Conservation (phyloP, 805 yeast species). For the Candida mattraensis region DNA sequence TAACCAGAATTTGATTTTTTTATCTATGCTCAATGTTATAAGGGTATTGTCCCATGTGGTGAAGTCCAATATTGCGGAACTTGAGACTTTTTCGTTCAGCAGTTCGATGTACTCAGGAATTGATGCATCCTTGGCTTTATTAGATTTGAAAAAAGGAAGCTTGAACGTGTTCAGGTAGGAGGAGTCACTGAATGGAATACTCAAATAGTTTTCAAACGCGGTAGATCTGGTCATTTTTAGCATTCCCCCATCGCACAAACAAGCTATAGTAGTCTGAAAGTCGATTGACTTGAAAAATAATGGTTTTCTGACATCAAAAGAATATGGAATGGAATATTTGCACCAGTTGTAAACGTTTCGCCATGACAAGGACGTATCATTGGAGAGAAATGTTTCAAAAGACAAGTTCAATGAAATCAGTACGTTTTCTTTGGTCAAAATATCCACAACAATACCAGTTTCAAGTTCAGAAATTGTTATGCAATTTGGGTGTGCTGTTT, state of each 20-base stretch:
- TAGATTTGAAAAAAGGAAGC: slow-evolving; percentile 25
- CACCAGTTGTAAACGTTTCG: slow-evolving; percentile 57
- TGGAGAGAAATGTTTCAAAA: slow-evolving; percentile 41
- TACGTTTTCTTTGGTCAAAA: slow-evolving; percentile 51
- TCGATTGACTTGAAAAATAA: slow-evolving; percentile 49
- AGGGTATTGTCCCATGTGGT: slow-evolving; percentile 14
- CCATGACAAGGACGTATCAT: slow-evolving; percentile 11
- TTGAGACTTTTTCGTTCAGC: slow-evolving; percentile 21
- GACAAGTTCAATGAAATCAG: slow-evolving; percentile 50
- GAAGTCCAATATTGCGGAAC: slow-evolving; percentile 24
- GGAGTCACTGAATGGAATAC: slow-evolving; percentile 51
- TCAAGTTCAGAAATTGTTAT: slow-evolving; percentile 34
- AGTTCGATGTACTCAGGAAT: slow-evolving; percentile 20
- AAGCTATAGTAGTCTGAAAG: slow-evolving; percentile 46
- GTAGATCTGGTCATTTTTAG: slow-evolving; percentile 47
- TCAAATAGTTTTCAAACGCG: slow-evolving; percentile 20
- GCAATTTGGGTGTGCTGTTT: slow-evolving; percentile 37
- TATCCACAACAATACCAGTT: slow-evolving; percentile 46
- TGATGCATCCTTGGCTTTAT: slow-evolving; percentile 2
- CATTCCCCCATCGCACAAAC: slow-evolving; percentile 77
- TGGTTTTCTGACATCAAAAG: slow-evolving; percentile 58
- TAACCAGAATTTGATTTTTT: slow-evolving; percentile 61
- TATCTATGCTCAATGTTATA: slow-evolving; percentile 53
- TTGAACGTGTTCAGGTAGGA: slow-evolving; percentile 40
- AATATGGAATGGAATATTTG: slow-evolving; percentile 64